phyloP scores from a whole-genome alignment of 257 asterid genomes.

The Vinca minor region DNA sequence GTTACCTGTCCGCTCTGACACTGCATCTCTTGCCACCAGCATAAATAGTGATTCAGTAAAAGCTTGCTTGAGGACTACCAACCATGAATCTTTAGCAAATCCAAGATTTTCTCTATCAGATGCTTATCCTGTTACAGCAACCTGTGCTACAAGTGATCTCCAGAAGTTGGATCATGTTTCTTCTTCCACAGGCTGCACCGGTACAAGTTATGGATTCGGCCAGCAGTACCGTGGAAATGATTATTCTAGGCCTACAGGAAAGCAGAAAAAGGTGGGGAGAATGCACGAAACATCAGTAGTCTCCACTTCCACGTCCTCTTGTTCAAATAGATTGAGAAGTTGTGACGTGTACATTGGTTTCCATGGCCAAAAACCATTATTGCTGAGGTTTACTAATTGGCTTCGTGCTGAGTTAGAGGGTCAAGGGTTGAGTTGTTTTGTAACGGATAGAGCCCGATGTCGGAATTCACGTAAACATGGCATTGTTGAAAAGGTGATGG shows the following conservation, averaged over 20 bases:
- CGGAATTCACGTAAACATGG: slow-evolving; percentile 59
- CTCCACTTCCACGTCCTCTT: slow-evolving; percentile 43
- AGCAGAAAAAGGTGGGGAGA: slow-evolving; percentile 39
- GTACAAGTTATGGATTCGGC: slow-evolving; percentile 32
- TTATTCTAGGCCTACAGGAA: slow-evolving; percentile 33
- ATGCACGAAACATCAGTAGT: slow-evolving; percentile 40
- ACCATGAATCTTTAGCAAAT: slow-evolving; percentile 30
- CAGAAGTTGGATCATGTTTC: slow-evolving; percentile 40
- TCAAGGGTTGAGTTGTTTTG: slow-evolving; percentile 82
- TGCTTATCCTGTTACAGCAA: slow-evolving; percentile 28
- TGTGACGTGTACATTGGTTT: slow-evolving; percentile 83
- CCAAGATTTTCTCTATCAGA: slow-evolving; percentile 28
- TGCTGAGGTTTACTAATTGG: slow-evolving; percentile 68
- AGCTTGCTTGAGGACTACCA: slow-evolving; percentile 23
- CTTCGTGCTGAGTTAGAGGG: slow-evolving; percentile 76
- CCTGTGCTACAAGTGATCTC: slow-evolving; percentile 30
- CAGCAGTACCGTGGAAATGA: slow-evolving; percentile 27
- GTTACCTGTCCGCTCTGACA: slow-evolving; percentile 19
- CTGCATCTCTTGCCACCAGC: slow-evolving; percentile 16
- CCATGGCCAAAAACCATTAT: slow-evolving; percentile 58
- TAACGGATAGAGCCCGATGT: slow-evolving; percentile 61
- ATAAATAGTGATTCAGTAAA: slow-evolving; percentile 29
- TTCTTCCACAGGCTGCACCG: slow-evolving; percentile 43
- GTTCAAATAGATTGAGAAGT: slow-evolving; percentile 54
- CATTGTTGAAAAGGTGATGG: slow-evolving; percentile 69